Percentiles rank a stretch among this genome's conserved stretches.
phyloP scores from a whole-genome alignment of 495 filamentous ascomycete species.

The Penicillium manginii region DNA sequence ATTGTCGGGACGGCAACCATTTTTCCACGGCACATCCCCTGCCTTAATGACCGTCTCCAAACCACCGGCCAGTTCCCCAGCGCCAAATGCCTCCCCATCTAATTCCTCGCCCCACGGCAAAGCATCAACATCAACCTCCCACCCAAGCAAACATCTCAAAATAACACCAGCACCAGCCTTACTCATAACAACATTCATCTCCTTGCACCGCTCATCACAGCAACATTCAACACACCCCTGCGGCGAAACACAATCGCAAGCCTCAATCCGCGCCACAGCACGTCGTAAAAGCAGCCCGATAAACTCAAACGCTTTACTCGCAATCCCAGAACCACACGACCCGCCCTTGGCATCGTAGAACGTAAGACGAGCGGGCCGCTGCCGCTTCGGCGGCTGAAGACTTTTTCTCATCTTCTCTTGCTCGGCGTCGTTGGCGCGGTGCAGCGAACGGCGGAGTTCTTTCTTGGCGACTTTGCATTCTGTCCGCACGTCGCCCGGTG shows the following conservation, averaged over 20 bases:
- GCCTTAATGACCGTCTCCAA: slow-evolving; percentile 86
- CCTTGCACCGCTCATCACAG: slow-evolving; percentile 81
- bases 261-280: slow-evolving; percentile 77
- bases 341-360: slow-evolving; percentile 97
- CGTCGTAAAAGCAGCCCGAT: slow-evolving; percentile 76
- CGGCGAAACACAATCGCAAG: slow-evolving; percentile 62
- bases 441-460: slow-evolving; percentile 48
- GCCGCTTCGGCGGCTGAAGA: slow-evolving; percentile 60
- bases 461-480: slow-evolving; percentile 92
- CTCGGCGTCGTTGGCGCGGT: slow-evolving; percentile 28
- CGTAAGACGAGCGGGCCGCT: slow-evolving; percentile 84
- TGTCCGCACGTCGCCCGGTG: slow-evolving; percentile 87
- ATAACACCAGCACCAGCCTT: slow-evolving; percentile 87
- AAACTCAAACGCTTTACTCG: slow-evolving; percentile 91
- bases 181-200: slow-evolving; percentile 90
- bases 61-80: slow-evolving; percentile 62
- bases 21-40: slow-evolving; percentile 57
- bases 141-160: slow-evolving; percentile 71
- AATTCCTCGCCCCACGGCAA: slow-evolving; percentile 79
- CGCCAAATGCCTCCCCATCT: slow-evolving; percentile 26
- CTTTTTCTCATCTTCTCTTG: slow-evolving; percentile 21
- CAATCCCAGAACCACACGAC: slow-evolving; percentile 79
- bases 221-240: slow-evolving; percentile 90
- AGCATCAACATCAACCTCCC: slow-evolving; percentile 72
- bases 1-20: slow-evolving; percentile 33